Conservation (phyloP, 2,329 filamentous ascomycete genomes). For the Balansia obtecta region DNA sequence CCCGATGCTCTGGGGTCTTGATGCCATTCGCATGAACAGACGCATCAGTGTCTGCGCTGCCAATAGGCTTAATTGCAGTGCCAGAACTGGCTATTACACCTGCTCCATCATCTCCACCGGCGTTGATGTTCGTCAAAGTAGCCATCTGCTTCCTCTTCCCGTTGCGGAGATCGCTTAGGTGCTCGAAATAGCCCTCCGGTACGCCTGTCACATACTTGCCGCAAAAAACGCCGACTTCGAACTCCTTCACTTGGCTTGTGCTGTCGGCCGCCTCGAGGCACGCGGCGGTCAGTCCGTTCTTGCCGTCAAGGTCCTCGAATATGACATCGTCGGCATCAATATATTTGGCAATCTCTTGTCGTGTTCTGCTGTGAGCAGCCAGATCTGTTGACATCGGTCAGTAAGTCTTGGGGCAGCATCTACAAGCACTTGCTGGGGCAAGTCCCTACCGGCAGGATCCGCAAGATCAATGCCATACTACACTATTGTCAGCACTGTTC, state of each 20-base stretch:
- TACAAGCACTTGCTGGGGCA: no score
- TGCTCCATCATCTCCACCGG: background rate
- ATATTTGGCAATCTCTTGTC: constrained; percentile 22
- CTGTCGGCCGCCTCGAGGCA: constrained; percentile 56
- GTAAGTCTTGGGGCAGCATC: background rate
- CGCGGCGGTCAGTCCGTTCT: constrained; percentile 48
- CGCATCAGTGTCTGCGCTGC: background rate
- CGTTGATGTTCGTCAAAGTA: background rate
- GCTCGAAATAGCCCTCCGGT: constrained; percentile 68
- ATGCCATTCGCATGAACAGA: background rate
- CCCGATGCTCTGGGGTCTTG: constrained; percentile 1
- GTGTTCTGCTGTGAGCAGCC: constrained; percentile 27
- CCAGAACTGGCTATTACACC: background rate
- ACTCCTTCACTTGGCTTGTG: constrained; percentile 43
- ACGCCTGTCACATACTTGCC: constrained; percentile 78
- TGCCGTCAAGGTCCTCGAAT: constrained; percentile 49
- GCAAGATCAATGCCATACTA: constrained; percentile 36
- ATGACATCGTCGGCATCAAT: constrained; percentile 9
- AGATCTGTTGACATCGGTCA: constrained; percentile 18
- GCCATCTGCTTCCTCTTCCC: constrained; percentile 40
- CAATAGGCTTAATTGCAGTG: background rate
- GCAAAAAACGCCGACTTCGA: constrained; percentile 87
- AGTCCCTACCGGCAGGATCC: constrained; percentile 14
- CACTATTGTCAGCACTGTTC: background rate
- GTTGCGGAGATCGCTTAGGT: constrained; percentile 53